Base-by-base conservation (phyloP, 73 alveolate genomes). In the Paramecium caudatum region DNA sequence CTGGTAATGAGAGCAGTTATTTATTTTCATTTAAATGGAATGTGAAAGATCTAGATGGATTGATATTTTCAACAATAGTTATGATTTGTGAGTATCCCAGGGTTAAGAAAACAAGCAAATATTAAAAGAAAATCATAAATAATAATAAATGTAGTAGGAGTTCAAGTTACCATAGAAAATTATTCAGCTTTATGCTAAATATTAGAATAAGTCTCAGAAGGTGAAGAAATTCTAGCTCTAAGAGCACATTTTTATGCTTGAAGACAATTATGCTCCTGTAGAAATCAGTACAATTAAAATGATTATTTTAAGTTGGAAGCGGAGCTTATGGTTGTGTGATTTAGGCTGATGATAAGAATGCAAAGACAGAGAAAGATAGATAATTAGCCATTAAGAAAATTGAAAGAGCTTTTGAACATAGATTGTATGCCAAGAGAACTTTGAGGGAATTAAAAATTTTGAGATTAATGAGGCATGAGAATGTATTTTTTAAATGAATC, bases 281-380 rank as follows among this genome's bases (percentile, higher is more conserved):
- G 88, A 74, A 74, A 74, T 74, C 2, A 74, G 88, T 74, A 74
- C 17, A 36, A 12, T 34, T 17, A 10, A 36, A 4, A 36, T 41
- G 6, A 37, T 41, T 17, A 0, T 41, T 0, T 21, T 6, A 27
- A 25, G 92, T 95, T 46, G 98, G 98, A 25, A 91, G 94, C 15
- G 98, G 98, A 4, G 98, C 98, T 0, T 95, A 95, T 83, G 98
- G 98, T 4, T 82, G 94, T 41, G 98, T 95, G 3, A 94, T 94
- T 8, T 93, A 94, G 48, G 98, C 98, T 4, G 93, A 91, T 36
- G 98, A 95, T 68, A 30, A 69, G 17, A 83, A 86, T 30, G 93
- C 95, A 19, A 84, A 90, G 46, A 91, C 47, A n/a, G 93, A 61
- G 8, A 91, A 91, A 16, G 90, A 91, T 46, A 90, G 94, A 27